Evolutionary conservation across 768 basidiomycete genomes (phyloP), one percentile per base, ranked within the genome.

Genomic region (Amanita fuliginea): DNA sequence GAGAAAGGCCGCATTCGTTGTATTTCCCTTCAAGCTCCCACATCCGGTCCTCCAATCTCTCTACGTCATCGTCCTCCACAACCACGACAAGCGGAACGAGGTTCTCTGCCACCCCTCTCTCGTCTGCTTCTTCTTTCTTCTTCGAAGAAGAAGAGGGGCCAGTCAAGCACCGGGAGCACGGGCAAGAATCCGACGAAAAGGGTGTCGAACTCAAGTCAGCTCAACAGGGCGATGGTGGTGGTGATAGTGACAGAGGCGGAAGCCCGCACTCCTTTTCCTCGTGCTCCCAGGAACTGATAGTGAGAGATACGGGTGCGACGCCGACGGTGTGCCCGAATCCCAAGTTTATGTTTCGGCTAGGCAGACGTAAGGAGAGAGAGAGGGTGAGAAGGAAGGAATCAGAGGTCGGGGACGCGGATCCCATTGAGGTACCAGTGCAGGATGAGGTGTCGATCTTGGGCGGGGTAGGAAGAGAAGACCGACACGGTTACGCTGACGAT

Each of bases 281-380:
- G 19, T 19, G 54, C 53, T 47, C 46, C 8, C 63, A 67, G 41
- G 67, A 70, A 36, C 62, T 72, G 30, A 70, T 75, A 52, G 69
- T 74, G 6, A 61, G 67, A 22, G 71, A 77, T 59, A 73, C 74
- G n/a, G 74, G 72, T 28, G 71, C 71, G 35, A 74, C 71, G 21
- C 74, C 68, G 7, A 70, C 65, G 13, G 67, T 74, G 66, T 72
- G 70, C 55, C 74, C 75, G 2, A 75, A 74, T 51, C 71, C 72
- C 21, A 68, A 64, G 30, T 78, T 73, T 11, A 22, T 18, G 35
- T 47, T 47, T 7, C 3, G 24, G 13, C 7, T 26, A 13, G 35
- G 26, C 51, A 59, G 63, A 26, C 61, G 62, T 55, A 61, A 56
- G 33, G 59, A 59, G 45, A 49, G 54, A 53, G 42, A 52, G 42